These are phyloP conservation scores for Themeda triandra DNA, from an alignment of 176 grass and related monocot species.

Conservation along the genomic window DNA sequence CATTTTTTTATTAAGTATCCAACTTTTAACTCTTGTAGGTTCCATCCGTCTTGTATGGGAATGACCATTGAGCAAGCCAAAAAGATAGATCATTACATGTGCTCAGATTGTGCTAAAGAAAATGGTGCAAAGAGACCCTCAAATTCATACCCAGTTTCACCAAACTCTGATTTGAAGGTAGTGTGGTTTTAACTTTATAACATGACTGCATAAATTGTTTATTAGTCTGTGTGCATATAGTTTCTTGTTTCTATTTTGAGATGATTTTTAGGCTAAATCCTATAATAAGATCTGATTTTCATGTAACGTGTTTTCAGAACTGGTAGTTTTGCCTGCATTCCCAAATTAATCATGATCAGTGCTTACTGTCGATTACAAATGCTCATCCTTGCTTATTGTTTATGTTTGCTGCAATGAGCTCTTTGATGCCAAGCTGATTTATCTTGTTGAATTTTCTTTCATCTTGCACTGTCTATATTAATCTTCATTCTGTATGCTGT, in stretches of 20 bases:
- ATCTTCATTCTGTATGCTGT: background rate
- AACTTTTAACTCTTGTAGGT: conserved; percentile 47
- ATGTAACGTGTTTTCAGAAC: background rate
- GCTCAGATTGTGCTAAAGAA: conserved; percentile 71
- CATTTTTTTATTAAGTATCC: conserved; percentile 3
- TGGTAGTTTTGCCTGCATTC: conserved; percentile 13
- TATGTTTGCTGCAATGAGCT: conserved; percentile 12
- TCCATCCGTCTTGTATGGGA: conserved; percentile 93
- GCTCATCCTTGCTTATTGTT: background rate
- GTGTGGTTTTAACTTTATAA: background rate
- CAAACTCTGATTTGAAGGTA: conserved; percentile 68
- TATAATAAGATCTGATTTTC: background rate
- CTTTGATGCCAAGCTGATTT: background rate
- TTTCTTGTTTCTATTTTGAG: conserved; percentile 6
- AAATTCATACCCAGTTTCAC: conserved; percentile 48
- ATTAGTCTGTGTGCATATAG: background rate
- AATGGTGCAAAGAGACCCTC: conserved; percentile 63
- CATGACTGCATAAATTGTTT: conserved; percentile 8
- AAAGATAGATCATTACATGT: conserved; percentile 74
- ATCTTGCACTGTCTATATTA: background rate
- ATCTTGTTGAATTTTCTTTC: background rate
- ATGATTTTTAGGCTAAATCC: background rate
- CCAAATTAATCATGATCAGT: background rate
- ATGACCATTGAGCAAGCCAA: conserved; percentile 92
- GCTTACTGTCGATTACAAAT: conserved; percentile 2